Percentiles rank a stretch among this genome's conserved stretches.
Conservation (phyloP, 2,329 filamentous ascomycete genomes). For the Aspergillus neotritici region DNA sequence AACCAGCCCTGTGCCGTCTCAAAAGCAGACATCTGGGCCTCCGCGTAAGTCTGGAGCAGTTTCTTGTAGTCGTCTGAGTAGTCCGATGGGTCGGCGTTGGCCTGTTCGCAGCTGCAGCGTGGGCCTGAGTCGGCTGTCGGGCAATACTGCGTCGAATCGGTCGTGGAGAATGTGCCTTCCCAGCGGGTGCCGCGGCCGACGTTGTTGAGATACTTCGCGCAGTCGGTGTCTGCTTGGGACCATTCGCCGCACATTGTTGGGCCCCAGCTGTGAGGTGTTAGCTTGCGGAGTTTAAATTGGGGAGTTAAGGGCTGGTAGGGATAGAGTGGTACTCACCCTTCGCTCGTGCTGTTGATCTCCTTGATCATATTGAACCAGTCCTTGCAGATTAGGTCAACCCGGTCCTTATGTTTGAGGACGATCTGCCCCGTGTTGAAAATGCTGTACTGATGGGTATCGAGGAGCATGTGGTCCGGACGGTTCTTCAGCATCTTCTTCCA, state of each 20-base stretch:
- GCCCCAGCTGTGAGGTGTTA: slow-evolving; percentile 56
- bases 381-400: slow-evolving; percentile 79
- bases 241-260: slow-evolving; percentile 95
- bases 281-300: background rate
- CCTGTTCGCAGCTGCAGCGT: slow-evolving; percentile 65
- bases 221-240: slow-evolving; percentile 97
- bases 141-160: slow-evolving; percentile 67
- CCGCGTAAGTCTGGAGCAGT: slow-evolving; percentile 83
- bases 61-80: slow-evolving; percentile 74
- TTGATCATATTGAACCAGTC: slow-evolving; percentile 79
- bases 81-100: slow-evolving; percentile 64
- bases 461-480: slow-evolving; percentile 62
- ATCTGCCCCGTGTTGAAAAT: slow-evolving; percentile 94
- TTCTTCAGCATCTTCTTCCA: slow-evolving; percentile 80
- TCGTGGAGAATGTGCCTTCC: slow-evolving; percentile 72
- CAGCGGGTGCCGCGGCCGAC: slow-evolving; percentile 83
- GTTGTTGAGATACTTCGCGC: slow-evolving; percentile 79
- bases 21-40: slow-evolving; percentile 93
- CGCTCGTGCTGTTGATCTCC: slow-evolving; percentile 63
- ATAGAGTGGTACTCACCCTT: slow-evolving; percentile 47
- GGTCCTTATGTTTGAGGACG: slow-evolving; percentile 70
- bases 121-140: slow-evolving; percentile 54
- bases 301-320: background rate
- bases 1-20: slow-evolving; percentile 96
- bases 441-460: slow-evolving; percentile 98